Conservation (phyloP, 2,329 filamentous ascomycete genomes). For the Beauveria brongniartii region DNA sequence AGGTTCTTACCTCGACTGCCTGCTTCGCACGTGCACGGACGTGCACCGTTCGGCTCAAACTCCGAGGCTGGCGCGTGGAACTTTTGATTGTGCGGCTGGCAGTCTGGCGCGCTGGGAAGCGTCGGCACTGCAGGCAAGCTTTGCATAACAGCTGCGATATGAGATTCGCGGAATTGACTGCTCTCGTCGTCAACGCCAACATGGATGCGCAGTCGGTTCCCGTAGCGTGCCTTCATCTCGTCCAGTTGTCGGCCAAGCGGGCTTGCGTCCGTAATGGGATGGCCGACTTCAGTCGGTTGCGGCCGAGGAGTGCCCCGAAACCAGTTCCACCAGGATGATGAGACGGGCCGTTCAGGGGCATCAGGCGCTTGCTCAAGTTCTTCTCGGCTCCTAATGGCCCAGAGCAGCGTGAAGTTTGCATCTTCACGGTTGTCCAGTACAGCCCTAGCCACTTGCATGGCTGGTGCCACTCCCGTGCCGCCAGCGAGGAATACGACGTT, state of each 20-base stretch:
- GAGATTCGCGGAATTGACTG: conserved; percentile 49
- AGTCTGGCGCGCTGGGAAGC: neutral
- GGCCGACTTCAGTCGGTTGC: conserved; percentile 15
- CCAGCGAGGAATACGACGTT: conserved; percentile 79
- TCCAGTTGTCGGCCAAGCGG: conserved; percentile 55
- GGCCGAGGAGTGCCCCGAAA: conserved; percentile 12
- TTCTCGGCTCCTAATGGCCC: conserved; percentile 61
- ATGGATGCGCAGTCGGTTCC: conserved; percentile 52
- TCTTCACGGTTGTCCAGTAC: conserved; percentile 36
- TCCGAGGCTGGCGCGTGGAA: conserved; percentile 6
- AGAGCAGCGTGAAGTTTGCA: conserved; percentile 60
- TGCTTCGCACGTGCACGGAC: conserved; percentile 12
- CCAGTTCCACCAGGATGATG: conserved; percentile 19
- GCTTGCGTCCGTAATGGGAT: conserved; percentile 24
- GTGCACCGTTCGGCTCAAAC: conserved; percentile 4
- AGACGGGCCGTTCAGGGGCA: neutral
- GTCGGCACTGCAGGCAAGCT: neutral
- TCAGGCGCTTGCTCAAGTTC: conserved; percentile 34
- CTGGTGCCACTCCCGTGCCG: conserved; percentile 86
- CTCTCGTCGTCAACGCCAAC: conserved; percentile 81
- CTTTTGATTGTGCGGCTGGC: conserved; percentile 10
- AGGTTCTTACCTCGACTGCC: conserved; percentile 44
- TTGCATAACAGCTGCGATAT: conserved; percentile 33
- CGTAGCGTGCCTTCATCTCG: conserved; percentile 50
- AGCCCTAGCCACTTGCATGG: conserved; percentile 67